Evolutionary conservation across 2,329 filamentous ascomycete species (phyloP).

Genomic region (Calcarisporium arbuscula): DNA sequence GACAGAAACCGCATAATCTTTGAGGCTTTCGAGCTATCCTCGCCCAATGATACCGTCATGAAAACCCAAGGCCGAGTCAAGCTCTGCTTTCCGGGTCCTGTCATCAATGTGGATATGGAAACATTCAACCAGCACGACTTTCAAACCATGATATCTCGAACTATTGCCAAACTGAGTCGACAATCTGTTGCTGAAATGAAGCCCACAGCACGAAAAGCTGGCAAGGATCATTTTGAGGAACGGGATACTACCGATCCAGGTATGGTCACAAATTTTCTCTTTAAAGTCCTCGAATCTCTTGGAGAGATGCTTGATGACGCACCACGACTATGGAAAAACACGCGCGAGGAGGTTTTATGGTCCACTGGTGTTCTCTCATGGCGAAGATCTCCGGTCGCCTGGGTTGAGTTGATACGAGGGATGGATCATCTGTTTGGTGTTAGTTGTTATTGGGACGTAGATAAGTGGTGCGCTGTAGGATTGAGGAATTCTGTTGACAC

Average conservation of each 20-base stretch:
- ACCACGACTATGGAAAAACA: slow-evolving; percentile 39
- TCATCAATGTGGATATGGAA: slow-evolving; percentile 12
- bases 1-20: slow-evolving; percentile 13
- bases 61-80: slow-evolving; percentile 21
- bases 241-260: slow-evolving; percentile 43
- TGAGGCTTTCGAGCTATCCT: slow-evolving; percentile 28
- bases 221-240: slow-evolving; percentile 27
- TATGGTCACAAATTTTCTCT: slow-evolving; percentile 44
- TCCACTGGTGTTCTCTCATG: slow-evolving; percentile 24
- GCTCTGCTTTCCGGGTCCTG: slow-evolving; percentile 19
- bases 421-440: slow-evolving; percentile 94
- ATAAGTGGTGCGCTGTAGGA: neutral
- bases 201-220: slow-evolving; percentile 28
- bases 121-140: slow-evolving; percentile 13
- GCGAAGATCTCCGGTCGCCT: slow-evolving; percentile 51
- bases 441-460: too few relatives aligned
- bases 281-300: slow-evolving; percentile 29
- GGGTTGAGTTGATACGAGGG: slow-evolving; percentile 93
- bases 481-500: slow-evolving; percentile 13
- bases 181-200: slow-evolving; percentile 17
- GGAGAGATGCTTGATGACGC: slow-evolving; percentile 21
- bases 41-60: slow-evolving; percentile 18
- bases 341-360: slow-evolving; percentile 48
- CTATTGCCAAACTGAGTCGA: slow-evolving; percentile 22
- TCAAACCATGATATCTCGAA: slow-evolving; percentile 14